Evolutionary conservation across 2,329 filamentous ascomycete species (phyloP), one percentile per base, ranked within the genome.

Genomic region (Arachnomyces sp.): DNA sequence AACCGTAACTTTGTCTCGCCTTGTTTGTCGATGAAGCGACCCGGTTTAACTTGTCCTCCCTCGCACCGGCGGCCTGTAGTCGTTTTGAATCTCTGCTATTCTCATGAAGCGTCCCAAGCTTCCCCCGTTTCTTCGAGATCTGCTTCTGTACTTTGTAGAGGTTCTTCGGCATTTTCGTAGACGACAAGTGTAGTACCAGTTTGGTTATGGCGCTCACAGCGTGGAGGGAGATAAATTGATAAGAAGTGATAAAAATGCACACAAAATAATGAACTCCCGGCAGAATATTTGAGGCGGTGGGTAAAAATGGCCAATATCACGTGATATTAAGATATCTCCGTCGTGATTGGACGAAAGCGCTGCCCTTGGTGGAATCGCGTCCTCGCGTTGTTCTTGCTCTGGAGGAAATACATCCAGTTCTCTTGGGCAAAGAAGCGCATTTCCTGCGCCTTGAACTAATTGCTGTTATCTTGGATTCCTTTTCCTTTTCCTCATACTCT

Each of bases 91-190:
- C 86, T 50, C 92, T 76, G 45, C 88, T 95, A 60, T 87, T 87
- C 63, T 88, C 84, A 57, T 96, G 90, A 15, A 96, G 73, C 9
- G 82, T 74, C 21, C 82, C 80, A 34, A 86, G 74, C 30, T 80
- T 78, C 14, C 80, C 79, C 50, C 84, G 80, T 74, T 95, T 95
- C 70, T 94, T 95, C 28, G 80, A 71, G 49, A 96, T 90, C 49
- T 87, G 80, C 68, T 96, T 96, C 47, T 84, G 78, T 14, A 92
- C 84, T 61, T 95, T 96, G 48, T 78, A 69, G 5, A 95, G 67
- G 33, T 82, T 78, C 57, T 80, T 83, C 11, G 86, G 77, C 88
- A 94, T 94, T 39, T 21, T 55, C 48, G 34, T 16, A 32, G 32
- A 17, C 14, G 14, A 14, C 25, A 25, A 29, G 9, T 31, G n/a